Evolutionary conservation across 305 asterid species (phyloP), one percentile per base, ranked within the genome.

Genomic region (Fraxinus floribunda): DNA sequence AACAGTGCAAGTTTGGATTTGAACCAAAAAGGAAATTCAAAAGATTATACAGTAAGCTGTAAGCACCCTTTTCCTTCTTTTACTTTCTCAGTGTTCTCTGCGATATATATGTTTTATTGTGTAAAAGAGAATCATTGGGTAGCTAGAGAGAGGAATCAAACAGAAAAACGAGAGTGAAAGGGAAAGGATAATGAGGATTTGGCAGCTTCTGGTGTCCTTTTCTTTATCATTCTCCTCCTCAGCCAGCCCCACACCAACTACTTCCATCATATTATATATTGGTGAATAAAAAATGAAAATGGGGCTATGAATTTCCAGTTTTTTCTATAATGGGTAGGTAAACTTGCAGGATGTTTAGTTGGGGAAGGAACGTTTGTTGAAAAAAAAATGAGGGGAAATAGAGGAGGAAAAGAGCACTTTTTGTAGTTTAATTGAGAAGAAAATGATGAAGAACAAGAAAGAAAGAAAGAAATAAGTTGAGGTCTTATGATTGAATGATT

Each of bases 11-110:
- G 77, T 76, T 77, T 78, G 83, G 87, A 79, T 83, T 86, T 62
- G 74, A 73, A 62, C 90, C 72, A 74, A 83, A 88, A 86, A 87
- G 85, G 90, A 83, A 81, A 82, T 75, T 52, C 26, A 88, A 88
- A 90, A 83, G 88, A 80, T 64, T 79, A 55, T 20, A 68, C 24
- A 22, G 24, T 22, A 22, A 22, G 24, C 24, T 22, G 24, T 22
- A 22, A 22, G 24, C 24, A 22, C 24, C 24, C 24, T 22, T 22
- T 22, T 22, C 24, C 24, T 22, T 22, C 24, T 22, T 22, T 22
- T 22, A 22, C 24, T 22, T 22, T 22, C 24, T 22, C 24, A 22
- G 24, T 22, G 29, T 57, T 57, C 13, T 57, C 29, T 20, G 11
- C 18, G 36, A 66, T 26, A 66, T 10, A 26, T 66, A 49, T 49